phyloP scores from a whole-genome alignment of 805 yeast genomes.

The Isabelozyma gotoi region DNA sequence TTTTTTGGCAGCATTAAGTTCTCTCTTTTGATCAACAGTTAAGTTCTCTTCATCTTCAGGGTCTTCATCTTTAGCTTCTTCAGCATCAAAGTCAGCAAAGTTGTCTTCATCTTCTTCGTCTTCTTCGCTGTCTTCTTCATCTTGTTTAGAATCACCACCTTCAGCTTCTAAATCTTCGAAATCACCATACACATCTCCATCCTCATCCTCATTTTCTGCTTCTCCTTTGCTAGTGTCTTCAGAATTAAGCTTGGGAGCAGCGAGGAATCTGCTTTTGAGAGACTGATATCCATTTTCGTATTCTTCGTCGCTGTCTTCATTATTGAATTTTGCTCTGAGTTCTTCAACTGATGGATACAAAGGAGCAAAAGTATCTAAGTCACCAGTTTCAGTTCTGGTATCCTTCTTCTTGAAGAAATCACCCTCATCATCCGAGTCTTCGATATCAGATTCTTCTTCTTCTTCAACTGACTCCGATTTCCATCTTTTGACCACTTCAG shows the following conservation, averaged over 20 bases:
- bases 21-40: slow-evolving; percentile 73
- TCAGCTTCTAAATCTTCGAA: slow-evolving; percentile 52
- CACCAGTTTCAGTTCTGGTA: slow-evolving; percentile 20
- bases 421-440: slow-evolving; percentile 46
- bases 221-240: slow-evolving; percentile 24
- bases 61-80: slow-evolving; percentile 44
- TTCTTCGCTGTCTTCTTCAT: slow-evolving; percentile 26
- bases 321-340: slow-evolving; percentile 46
- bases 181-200: slow-evolving; percentile 54
- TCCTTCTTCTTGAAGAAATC: slow-evolving; percentile 55
- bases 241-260: slow-evolving; percentile 49
- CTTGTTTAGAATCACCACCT: slow-evolving; percentile 22
- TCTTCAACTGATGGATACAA: slow-evolving; percentile 39
- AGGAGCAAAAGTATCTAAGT: slow-evolving; percentile 40
- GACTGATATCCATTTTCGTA: slow-evolving; percentile 40
- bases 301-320: slow-evolving; percentile 27
- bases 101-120: slow-evolving; percentile 35
- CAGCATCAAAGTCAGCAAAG: slow-evolving; percentile 56
- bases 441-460: slow-evolving; percentile 37
- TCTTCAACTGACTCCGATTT: slow-evolving; percentile 46
- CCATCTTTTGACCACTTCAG: slow-evolving; percentile 74
- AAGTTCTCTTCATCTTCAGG: slow-evolving; percentile 36
- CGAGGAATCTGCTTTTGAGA: slow-evolving; percentile 49
- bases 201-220: slow-evolving; percentile 41
- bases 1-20: slow-evolving; percentile 81